phyloP scores from a whole-genome alignment of 208 protist genomes.

The Wallacemonas sp. region DNA sequence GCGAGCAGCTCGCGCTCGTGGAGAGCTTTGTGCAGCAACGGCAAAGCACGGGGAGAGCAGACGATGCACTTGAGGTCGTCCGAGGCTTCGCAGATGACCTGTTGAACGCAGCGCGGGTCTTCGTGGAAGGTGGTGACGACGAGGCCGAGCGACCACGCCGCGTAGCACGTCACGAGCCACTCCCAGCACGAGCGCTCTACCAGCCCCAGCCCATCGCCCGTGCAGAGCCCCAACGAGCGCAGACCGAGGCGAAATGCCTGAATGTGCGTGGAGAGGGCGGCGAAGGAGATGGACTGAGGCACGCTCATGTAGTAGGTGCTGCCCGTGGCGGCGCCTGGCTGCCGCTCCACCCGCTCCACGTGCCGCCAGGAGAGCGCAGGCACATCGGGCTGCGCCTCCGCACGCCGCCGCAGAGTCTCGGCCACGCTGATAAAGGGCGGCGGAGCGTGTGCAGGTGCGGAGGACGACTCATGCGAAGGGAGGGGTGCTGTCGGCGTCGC shows the following conservation, averaged over 20 bases:
- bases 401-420: not conserved
- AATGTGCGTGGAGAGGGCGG: constrained; percentile 50
- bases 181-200: constrained; percentile 73
- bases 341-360: constrained; percentile 14
- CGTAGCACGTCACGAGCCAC: constrained; percentile 74
- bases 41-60: constrained; percentile 42
- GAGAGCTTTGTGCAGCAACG: constrained; percentile 18
- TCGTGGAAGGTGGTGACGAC: constrained; percentile 44
- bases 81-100: constrained; percentile 26
- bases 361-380: constrained; percentile 17
- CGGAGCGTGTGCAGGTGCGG: too few species aligned
- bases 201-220: constrained; percentile 48
- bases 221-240: constrained; percentile 40
- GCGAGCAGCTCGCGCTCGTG: constrained; percentile 8
- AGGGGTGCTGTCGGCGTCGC: not conserved
- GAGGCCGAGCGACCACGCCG: constrained; percentile 44
- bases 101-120: constrained; percentile 23
- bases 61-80: constrained; percentile 45
- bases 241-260: constrained; percentile 54
- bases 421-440: not conserved
- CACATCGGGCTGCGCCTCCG: not conserved
- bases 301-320: constrained; percentile 43
- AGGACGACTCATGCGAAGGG: too few species aligned
- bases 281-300: constrained; percentile 47
- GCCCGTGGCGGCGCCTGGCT: constrained; percentile 2